These are phyloP conservation scores for Beta macrorhiza DNA, from an alignment of 179 eudicot species.

Conservation along the genomic window DNA sequence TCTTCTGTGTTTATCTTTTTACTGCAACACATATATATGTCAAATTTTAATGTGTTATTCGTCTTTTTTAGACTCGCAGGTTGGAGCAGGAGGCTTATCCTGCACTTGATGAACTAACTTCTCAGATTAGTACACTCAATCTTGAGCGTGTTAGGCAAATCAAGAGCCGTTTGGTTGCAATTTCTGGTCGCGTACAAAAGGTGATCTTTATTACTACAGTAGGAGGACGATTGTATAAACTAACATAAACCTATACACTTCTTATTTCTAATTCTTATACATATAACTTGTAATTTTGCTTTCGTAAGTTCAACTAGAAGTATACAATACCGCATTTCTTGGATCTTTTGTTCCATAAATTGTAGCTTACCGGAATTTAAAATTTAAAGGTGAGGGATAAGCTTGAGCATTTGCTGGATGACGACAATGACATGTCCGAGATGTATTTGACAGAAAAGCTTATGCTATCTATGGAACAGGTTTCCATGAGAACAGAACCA, in stretches of 20 bases:
- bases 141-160: constrained; percentile 65
- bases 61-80: constrained; percentile 37
- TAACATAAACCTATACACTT: too few relatives aligned
- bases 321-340: too few relatives aligned
- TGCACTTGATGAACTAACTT: constrained; percentile 56
- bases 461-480: constrained; percentile 24
- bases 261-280: too few relatives aligned
- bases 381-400: constrained; percentile 40
- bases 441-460: constrained; percentile 53
- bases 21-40: background rate
- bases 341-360: too few relatives aligned
- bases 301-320: too few relatives aligned
- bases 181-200: constrained; percentile 68
- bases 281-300: too few relatives aligned
- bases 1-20: background rate
- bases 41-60: background rate
- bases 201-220: constrained; percentile 27
- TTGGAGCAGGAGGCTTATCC: constrained; percentile 65
- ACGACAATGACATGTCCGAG: constrained; percentile 51
- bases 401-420: constrained; percentile 49
- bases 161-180: constrained; percentile 55
- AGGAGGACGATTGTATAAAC: background rate
- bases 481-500: constrained; percentile 24
- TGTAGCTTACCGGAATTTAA: too few relatives aligned
- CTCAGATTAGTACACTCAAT: constrained; percentile 58